phyloP scores from a whole-genome alignment of 108 stramenopile species.

The Tribonema minus region DNA sequence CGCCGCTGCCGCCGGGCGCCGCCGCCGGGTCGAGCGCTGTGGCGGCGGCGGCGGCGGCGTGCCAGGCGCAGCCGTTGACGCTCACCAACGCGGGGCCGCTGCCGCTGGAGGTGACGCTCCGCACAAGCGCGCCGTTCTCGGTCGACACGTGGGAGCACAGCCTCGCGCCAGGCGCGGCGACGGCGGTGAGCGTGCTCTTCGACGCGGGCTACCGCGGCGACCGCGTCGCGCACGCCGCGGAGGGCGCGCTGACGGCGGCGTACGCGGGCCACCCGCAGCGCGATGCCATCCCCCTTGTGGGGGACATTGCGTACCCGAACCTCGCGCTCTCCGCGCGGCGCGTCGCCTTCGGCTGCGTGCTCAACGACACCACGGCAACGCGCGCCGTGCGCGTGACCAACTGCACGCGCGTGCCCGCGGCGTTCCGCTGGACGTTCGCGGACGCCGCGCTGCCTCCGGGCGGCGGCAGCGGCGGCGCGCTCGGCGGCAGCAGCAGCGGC shows the following conservation, averaged over 20 bases:
- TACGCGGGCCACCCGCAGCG: conserved; percentile 59
- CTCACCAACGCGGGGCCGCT: conserved; percentile 54
- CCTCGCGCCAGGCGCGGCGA: conserved; percentile 47
- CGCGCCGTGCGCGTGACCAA: conserved; percentile 52
- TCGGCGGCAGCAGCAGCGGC: neutral
- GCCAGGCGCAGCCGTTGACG: conserved; percentile 17
- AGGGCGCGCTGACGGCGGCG: conserved; percentile 28
- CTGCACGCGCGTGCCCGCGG: conserved; percentile 40
- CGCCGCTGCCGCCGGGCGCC: conserved; percentile 6
- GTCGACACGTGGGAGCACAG: conserved; percentile 53
- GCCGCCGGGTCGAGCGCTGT: neutral
- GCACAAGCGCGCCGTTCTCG: conserved; percentile 51
- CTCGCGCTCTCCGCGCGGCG: conserved; percentile 36
- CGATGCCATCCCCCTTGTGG: conserved; percentile 48
- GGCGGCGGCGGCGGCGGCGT: neutral
- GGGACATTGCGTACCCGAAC: conserved; percentile 63
- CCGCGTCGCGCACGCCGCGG: conserved; percentile 48
- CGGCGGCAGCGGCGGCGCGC: neutral
- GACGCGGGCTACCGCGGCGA: conserved; percentile 60
- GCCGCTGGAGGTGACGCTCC: conserved; percentile 51
- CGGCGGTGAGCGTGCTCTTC: conserved; percentile 49
- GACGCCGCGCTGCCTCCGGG: conserved; percentile 39
- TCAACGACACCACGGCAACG: conserved; percentile 66
- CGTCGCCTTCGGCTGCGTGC: conserved; percentile 64
- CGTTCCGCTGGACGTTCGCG: conserved; percentile 59